These are phyloP conservation scores for Eimeria praecox DNA, from an alignment of 169 alveolate species.

Conservation along the genomic window DNA sequence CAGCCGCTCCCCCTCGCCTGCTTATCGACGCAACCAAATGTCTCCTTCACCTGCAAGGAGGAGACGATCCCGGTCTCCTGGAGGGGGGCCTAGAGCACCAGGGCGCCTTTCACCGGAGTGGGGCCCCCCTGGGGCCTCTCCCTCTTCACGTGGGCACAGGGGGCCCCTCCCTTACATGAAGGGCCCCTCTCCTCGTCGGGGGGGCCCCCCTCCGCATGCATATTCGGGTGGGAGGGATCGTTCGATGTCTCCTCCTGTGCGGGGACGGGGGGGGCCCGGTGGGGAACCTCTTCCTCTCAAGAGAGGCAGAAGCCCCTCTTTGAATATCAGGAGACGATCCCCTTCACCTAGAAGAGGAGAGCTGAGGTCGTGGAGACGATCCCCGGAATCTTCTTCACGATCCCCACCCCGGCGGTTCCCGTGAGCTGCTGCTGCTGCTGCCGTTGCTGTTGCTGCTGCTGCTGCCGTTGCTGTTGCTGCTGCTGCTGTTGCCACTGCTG, in stretches of 20 bases:
- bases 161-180: constrained; percentile 20
- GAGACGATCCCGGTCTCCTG: constrained; percentile 50
- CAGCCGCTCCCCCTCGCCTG: constrained; percentile 47
- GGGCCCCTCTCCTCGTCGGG: constrained; percentile 64
- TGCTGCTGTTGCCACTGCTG: background rate
- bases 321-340: constrained; percentile 12
- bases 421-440: background rate
- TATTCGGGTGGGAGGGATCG: constrained; percentile 30
- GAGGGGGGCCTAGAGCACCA: constrained; percentile 14
- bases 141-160: constrained; percentile 3
- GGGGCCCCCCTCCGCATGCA: background rate
- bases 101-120: constrained; percentile 40
- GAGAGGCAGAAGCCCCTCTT: constrained; percentile 59
- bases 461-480: background rate
- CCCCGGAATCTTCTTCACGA: constrained; percentile 53
- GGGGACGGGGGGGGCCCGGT: constrained; percentile 20
- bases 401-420: constrained; percentile 50
- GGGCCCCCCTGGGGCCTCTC: constrained; percentile 47
- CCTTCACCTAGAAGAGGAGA: constrained; percentile 52
- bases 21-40: background rate
- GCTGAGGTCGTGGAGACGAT: constrained; percentile 42
- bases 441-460: background rate
- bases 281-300: background rate
- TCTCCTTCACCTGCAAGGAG: constrained; percentile 32
- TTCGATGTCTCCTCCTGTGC: constrained; percentile 1